These are phyloP conservation scores for Zasmidium citrigriseum DNA, from an alignment of 2,329 filamentous ascomycete genomes.

Conservation along the genomic window DNA sequence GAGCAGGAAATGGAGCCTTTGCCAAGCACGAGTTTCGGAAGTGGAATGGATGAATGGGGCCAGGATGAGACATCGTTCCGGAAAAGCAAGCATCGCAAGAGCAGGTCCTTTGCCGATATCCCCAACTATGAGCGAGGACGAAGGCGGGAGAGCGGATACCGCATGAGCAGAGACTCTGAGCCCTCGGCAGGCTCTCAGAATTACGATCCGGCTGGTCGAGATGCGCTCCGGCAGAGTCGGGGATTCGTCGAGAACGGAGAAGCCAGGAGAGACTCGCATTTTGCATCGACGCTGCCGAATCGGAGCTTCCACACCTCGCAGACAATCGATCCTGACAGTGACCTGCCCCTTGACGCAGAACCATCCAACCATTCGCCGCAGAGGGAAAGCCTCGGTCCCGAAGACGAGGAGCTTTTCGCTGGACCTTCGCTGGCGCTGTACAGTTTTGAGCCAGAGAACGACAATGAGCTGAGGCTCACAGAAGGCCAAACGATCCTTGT, in stretches of 20 bases:
- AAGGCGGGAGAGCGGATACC: slow-evolving; percentile 52
- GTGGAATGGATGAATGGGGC: slow-evolving; percentile 16
- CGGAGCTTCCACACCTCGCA: slow-evolving; percentile 28
- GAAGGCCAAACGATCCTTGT: slow-evolving; percentile 97
- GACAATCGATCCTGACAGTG: slow-evolving; percentile 21
- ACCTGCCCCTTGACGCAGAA: slow-evolving; percentile 34
- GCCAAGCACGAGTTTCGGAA: slow-evolving; percentile 37
- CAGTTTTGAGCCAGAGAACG: slow-evolving; percentile 92
- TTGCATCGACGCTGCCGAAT: slow-evolving; percentile 39
- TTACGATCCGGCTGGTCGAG: slow-evolving; percentile 33
- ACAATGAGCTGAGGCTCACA: slow-evolving; percentile 88
- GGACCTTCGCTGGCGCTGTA: slow-evolving; percentile 94
- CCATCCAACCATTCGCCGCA: slow-evolving; percentile 26
- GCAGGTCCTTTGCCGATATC: slow-evolving; percentile 82
- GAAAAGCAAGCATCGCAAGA: slow-evolving; percentile 36
- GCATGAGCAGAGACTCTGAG: slow-evolving; percentile 37
- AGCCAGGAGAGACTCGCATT: slow-evolving; percentile 54
- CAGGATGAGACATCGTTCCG: slow-evolving; percentile 21
- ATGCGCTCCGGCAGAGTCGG: slow-evolving; percentile 33
- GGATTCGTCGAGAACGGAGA: slow-evolving; percentile 32
- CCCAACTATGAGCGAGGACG: slow-evolving; percentile 67
- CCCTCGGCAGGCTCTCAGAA: slow-evolving; percentile 15
- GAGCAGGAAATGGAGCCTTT: slow-evolving; percentile 30
- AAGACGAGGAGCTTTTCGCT: slow-evolving; percentile 91
- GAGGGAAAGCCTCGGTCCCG: slow-evolving; percentile 53